A percentile compares a stretch with the other conserved stretches of the same genome.
These are phyloP conservation scores for Hamamelis virginiana DNA, from an alignment of 164 flowering plant species.

Conservation along the genomic window DNA sequence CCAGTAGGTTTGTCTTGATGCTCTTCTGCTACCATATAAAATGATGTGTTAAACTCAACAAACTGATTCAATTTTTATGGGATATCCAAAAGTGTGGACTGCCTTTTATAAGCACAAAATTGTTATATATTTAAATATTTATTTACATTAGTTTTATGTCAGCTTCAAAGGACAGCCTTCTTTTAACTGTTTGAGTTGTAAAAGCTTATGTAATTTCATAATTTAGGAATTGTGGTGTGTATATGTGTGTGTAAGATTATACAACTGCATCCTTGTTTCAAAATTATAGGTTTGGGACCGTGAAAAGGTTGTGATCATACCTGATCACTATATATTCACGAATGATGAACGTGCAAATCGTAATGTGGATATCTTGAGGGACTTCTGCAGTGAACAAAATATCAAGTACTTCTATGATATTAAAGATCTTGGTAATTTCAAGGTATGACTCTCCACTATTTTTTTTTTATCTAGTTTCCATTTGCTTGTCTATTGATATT, in stretches of 20 bases:
- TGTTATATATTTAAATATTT: too few relatives aligned
- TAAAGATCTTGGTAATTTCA: constrained; percentile 81
- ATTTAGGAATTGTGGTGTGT: not conserved
- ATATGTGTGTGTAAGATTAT: too few relatives aligned
- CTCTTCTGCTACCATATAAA: too few relatives aligned
- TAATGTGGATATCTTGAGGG: constrained; percentile 94
- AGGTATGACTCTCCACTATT: constrained; percentile 39
- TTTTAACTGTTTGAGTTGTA: not conserved
- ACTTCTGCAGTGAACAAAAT: constrained; percentile 81
- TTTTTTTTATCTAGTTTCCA: constrained; percentile 1
- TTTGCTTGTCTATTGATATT: not conserved
- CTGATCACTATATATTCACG: constrained; percentile 97
- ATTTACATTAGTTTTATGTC: too few relatives aligned
- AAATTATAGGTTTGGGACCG: constrained; percentile 92
- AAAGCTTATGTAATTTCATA: not conserved
- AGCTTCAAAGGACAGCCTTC: too few relatives aligned
- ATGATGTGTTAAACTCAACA: too few relatives aligned
- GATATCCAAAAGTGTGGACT: too few relatives aligned
- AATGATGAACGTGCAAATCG: constrained; percentile 93
- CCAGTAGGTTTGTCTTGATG: too few relatives aligned
- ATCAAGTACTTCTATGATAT: constrained; percentile 98
- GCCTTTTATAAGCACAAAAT: too few relatives aligned
- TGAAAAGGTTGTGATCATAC: constrained; percentile 90
- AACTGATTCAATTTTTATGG: too few relatives aligned
- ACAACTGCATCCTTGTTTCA: not conserved